Evolutionary conservation across 2,329 filamentous ascomycete genomes (phyloP).

Genomic region (Plenodomus lindquistii): DNA sequence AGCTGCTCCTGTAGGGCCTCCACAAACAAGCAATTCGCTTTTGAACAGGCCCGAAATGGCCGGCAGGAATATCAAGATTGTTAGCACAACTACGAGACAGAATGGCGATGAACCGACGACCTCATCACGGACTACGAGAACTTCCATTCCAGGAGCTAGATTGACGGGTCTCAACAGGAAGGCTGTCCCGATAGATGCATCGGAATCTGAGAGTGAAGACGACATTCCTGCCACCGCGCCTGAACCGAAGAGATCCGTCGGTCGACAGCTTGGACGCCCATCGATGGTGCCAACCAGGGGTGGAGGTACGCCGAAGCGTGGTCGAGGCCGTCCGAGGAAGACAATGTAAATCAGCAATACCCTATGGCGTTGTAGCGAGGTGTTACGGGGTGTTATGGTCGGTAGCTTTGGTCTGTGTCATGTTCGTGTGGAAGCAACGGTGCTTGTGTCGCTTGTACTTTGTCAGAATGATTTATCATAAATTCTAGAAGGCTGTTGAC

Average conservation of each 20-base stretch:
- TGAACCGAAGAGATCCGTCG: constrained; percentile 19
- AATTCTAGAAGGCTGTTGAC: no score
- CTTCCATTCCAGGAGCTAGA: constrained; percentile 12
- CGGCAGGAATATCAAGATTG: constrained; percentile 44
- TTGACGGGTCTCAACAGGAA: constrained; percentile 27
- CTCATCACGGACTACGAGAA: constrained; percentile 15
- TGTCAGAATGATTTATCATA: no score
- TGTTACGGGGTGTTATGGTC: not conserved
- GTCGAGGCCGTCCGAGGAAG: constrained; percentile 33
- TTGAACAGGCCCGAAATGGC: constrained; percentile 31
- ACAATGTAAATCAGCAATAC: constrained; percentile 5
- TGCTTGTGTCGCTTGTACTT: no score
- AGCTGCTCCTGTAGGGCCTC: constrained; percentile 9
- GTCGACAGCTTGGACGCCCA: constrained; percentile 21
- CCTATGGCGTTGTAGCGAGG: not conserved
- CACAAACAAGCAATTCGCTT: constrained; percentile 31
- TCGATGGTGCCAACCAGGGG: constrained; percentile 30
- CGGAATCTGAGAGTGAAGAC: constrained; percentile 37
- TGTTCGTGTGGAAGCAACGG: no score
- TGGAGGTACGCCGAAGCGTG: constrained; percentile 21
- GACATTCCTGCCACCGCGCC: constrained; percentile 38
- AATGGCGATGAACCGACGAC: constrained; percentile 13
- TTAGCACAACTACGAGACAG: constrained; percentile 26
- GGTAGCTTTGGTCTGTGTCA: not conserved
- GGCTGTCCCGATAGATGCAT: constrained; percentile 19